Percentiles rank a stretch among this genome's conserved stretches.
phyloP scores from a whole-genome alignment of 2,329 filamentous ascomycete species.

The Mycosphaerella sp. region DNA sequence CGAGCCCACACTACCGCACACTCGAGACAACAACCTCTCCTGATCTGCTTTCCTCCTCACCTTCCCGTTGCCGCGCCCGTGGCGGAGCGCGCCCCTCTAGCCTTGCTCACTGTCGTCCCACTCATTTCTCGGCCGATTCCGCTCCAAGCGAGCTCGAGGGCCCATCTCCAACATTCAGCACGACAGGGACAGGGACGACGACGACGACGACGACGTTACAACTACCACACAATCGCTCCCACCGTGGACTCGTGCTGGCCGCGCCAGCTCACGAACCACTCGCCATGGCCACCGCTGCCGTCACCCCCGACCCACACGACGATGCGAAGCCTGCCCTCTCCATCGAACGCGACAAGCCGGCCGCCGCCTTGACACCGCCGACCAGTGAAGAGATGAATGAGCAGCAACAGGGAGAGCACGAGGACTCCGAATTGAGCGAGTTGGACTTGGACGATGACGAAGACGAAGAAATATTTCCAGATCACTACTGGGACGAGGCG shows the following conservation, averaged over 20 bases:
- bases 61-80: too few relatives aligned
- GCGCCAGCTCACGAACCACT: constrained; percentile 1
- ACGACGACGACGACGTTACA: background rate
- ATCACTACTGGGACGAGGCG: constrained; percentile 68
- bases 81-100: too few relatives aligned
- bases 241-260: constrained; percentile 14
- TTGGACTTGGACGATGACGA: constrained; percentile 42
- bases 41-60: background rate
- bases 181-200: background rate
- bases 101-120: background rate
- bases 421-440: constrained; percentile 45
- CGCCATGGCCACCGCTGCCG: constrained; percentile 15
- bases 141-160: background rate
- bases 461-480: constrained; percentile 60
- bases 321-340: constrained; percentile 19
- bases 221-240: constrained; percentile 2
- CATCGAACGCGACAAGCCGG: constrained; percentile 23
- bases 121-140: background rate
- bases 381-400: constrained; percentile 46
- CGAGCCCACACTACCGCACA: too few relatives aligned
- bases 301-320: constrained; percentile 25
- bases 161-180: background rate
- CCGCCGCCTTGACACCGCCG: constrained; percentile 44
- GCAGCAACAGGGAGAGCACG: constrained; percentile 36
- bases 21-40: background rate